These are phyloP conservation scores for Torulaspora globosa DNA, from an alignment of 1,139 yeast genomes.

Conservation along the genomic window DNA sequence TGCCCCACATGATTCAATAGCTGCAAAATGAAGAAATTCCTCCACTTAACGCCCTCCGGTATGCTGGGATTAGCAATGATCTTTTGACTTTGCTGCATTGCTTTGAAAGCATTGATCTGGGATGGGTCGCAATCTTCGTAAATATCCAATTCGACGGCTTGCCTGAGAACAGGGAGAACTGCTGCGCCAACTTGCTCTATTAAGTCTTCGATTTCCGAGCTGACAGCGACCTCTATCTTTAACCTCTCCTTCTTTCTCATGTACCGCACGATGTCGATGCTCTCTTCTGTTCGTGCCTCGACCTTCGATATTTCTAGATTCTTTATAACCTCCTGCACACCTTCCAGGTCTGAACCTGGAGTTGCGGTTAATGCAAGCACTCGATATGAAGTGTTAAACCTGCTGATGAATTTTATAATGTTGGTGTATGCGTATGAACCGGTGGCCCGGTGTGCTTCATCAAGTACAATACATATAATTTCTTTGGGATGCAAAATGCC, in stretches of 20 bases:
- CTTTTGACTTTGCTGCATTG: slow-evolving; percentile 64
- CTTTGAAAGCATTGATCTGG: slow-evolving; percentile 64
- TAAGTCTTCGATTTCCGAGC: slow-evolving; percentile 51
- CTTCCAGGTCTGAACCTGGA: slow-evolving; percentile 83
- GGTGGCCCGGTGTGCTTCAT: slow-evolving; percentile 93
- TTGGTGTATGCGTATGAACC: slow-evolving; percentile 88
- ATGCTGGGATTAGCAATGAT: slow-evolving; percentile 49
- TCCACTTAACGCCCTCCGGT: slow-evolving; percentile 70
- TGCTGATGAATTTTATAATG: slow-evolving; percentile 61
- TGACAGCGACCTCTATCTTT: slow-evolving; percentile 51
- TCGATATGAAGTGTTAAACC: slow-evolving; percentile 66
- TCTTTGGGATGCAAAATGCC: slow-evolving; percentile 75
- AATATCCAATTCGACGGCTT: slow-evolving; percentile 61
- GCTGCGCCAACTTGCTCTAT: slow-evolving; percentile 55
- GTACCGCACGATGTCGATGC: slow-evolving; percentile 74
- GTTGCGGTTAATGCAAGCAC: slow-evolving; percentile 91
- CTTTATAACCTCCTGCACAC: slow-evolving; percentile 78
- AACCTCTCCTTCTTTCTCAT: slow-evolving; percentile 68
- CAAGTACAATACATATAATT: slow-evolving; percentile 74
- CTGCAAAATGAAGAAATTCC: slow-evolving; percentile 56
- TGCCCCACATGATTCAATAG: slow-evolving; percentile 73
- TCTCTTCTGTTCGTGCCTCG: slow-evolving; percentile 82
- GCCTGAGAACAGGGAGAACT: slow-evolving; percentile 56
- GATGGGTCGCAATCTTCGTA: slow-evolving; percentile 62
- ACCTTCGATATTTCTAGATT: slow-evolving; percentile 70